phyloP scores from a whole-genome alignment of 441 rosid genomes.

The Euphorbia celastroides region DNA sequence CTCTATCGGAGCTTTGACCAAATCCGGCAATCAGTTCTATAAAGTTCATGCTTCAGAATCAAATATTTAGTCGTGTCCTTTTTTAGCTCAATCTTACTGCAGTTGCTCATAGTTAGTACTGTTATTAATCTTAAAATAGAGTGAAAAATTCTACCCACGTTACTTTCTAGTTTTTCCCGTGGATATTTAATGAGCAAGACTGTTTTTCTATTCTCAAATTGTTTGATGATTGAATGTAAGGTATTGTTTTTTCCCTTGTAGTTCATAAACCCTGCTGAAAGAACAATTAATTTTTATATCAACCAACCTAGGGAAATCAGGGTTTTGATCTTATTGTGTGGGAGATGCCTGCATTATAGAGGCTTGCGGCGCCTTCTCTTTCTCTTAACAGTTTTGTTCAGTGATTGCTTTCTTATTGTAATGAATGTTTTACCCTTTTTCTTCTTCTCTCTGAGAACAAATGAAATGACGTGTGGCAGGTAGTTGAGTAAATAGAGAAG shows the following conservation, averaged over 20 bases:
- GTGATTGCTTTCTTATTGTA: neutral
- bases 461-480: constrained; percentile 26
- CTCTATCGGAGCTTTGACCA: neutral
- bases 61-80: neutral
- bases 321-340: neutral
- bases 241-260: neutral
- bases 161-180: too few species aligned
- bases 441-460: neutral
- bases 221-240: neutral
- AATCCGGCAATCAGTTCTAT: neutral
- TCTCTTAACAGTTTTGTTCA: neutral
- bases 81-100: neutral
- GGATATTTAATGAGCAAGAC: too few species aligned
- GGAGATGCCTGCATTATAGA: neutral
- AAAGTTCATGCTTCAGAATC: neutral
- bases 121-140: too few species aligned
- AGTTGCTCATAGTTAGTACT: neutral
- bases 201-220: neutral
- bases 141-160: too few species aligned
- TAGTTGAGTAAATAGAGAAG: constrained; percentile 19
- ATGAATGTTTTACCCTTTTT: too few species aligned
- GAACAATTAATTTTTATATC: neutral
- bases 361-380: neutral
- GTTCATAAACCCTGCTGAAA: neutral
- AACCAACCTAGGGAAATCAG: neutral